These are phyloP conservation scores for Colletotrichum sp. DNA, from an alignment of 2,329 filamentous ascomycete genomes.

Conservation along the genomic window DNA sequence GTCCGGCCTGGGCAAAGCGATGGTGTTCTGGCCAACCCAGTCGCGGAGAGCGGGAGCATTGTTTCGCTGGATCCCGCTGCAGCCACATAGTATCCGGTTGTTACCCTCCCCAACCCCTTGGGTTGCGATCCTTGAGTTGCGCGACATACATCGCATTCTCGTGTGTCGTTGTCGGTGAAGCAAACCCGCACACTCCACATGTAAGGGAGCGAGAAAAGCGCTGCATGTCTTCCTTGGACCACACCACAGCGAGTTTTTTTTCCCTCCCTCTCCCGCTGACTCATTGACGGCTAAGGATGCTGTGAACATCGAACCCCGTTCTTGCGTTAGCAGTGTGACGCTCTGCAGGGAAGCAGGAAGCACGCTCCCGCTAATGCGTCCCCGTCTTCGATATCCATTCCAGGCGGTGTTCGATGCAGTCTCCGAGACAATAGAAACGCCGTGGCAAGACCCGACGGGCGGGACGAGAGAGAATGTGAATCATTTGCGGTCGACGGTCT, in stretches of 20 bases:
- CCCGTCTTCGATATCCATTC: conserved; percentile 14
- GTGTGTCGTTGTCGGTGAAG: conserved; percentile 16
- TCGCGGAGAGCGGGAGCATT: background rate
- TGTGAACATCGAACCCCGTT: conserved; percentile 2
- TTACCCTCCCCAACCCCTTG: background rate
- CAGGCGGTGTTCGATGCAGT: conserved; percentile 19
- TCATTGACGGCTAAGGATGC: conserved; percentile 14
- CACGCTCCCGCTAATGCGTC: conserved; percentile 20
- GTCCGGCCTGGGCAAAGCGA: background rate
- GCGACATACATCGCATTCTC: background rate
- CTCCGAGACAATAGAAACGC: conserved; percentile 15
- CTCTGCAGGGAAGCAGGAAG: conserved; percentile 19
- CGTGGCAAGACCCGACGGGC: conserved; percentile 8
- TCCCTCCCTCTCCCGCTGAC: background rate
- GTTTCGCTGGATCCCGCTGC: background rate
- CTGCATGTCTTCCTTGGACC: background rate
- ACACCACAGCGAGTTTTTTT: background rate
- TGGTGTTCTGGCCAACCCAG: background rate
- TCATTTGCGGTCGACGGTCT: background rate
- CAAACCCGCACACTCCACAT: conserved; percentile 2
- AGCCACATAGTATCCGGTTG: background rate
- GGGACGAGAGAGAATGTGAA: background rate
- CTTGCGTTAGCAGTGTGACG: conserved; percentile 17
- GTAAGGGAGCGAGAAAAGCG: background rate
- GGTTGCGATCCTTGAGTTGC: background rate